Conservation (phyloP, 2,329 filamentous ascomycete species). For the Leptographium wingfieldii region DNA sequence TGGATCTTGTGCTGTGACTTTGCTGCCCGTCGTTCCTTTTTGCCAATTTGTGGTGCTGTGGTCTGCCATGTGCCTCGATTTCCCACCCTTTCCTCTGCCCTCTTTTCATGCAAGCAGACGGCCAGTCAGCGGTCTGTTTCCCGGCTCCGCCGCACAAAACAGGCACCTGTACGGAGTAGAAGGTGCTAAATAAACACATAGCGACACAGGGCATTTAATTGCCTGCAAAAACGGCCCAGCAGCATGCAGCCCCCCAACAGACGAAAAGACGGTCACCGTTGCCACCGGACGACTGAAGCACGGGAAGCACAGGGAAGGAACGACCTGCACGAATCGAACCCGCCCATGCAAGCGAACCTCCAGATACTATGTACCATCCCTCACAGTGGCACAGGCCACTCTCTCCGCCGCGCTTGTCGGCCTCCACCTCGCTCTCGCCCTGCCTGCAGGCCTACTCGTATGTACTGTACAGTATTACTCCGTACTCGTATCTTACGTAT, state of each 20-base stretch:
- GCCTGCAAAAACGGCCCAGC: background rate
- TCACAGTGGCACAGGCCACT: background rate
- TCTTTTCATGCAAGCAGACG: background rate
- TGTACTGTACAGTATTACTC: background rate
- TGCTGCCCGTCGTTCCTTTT: background rate
- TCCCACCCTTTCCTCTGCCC: background rate
- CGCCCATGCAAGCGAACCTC: too few species aligned
- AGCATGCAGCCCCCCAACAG: too few species aligned
- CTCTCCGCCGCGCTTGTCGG: constrained; percentile 19
- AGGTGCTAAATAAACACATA: background rate
- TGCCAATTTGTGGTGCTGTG: background rate
- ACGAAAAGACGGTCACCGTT: too few species aligned
- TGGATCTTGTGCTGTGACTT: background rate
- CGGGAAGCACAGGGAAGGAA: too few species aligned
- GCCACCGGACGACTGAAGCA: too few species aligned
- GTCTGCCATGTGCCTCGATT: background rate
- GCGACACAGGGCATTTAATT: background rate
- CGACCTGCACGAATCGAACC: too few species aligned
- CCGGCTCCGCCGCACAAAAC: constrained; percentile 2
- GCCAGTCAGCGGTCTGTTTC: background rate
- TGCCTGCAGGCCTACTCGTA: background rate
- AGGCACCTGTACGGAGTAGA: background rate
- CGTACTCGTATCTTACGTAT: background rate
- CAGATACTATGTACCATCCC: too few species aligned
- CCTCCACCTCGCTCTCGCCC: background rate